Percentiles rank a stretch among this genome's conserved stretches.
phyloP scores from a whole-genome alignment of 305 asterid species.

The Fraxinus albicans region DNA sequence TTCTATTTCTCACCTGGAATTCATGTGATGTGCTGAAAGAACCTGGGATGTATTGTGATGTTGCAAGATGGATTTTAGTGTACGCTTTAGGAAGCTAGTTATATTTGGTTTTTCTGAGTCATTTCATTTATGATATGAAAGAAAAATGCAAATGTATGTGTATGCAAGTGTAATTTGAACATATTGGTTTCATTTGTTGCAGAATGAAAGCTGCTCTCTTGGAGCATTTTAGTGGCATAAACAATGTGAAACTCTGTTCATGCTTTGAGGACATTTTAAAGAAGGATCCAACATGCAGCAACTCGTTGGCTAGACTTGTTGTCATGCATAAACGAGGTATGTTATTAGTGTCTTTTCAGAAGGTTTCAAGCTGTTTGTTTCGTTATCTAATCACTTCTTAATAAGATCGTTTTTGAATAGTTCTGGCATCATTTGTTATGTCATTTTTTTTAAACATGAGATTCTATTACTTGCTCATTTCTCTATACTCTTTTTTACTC shows the following conservation, averaged over 20 bases:
- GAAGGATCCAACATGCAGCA: conserved; percentile 80
- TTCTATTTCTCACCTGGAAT: no score
- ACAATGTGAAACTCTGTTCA: conserved; percentile 44
- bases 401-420: background rate
- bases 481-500: no score
- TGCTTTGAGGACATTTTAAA: conserved; percentile 66
- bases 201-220: conserved; percentile 68
- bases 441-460: no score
- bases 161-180: background rate
- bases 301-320: conserved; percentile 60
- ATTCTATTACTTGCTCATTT: no score
- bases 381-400: background rate
- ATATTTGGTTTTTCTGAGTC: no score
- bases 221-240: conserved; percentile 66
- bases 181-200: conserved; percentile 24
- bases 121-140: background rate
- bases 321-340: conserved; percentile 68
- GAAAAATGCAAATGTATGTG: background rate
- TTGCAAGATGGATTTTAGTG: no score
- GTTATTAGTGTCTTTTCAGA: conserved; percentile 13
- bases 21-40: no score
- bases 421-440: no score
- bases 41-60: no score
- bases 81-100: no score
- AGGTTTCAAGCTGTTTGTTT: conserved; percentile 10